phyloP scores from a whole-genome alignment of 768 basidiomycete genomes.

The Trametopsis cervina region DNA sequence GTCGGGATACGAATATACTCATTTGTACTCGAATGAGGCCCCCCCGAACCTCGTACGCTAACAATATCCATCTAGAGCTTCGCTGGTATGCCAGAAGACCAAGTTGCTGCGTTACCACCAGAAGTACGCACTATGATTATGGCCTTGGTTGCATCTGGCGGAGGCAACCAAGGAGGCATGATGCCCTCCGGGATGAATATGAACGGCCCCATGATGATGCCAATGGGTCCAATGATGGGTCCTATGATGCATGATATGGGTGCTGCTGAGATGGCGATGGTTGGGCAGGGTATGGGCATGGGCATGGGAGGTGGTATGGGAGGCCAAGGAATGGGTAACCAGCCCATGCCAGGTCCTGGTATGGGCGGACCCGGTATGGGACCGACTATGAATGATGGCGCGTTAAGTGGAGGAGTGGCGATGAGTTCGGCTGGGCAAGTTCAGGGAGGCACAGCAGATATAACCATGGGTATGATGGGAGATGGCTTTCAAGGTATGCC shows the following conservation, averaged over 20 bases:
- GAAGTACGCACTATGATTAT: conserved; percentile 86
- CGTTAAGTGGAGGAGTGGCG: conserved; percentile 14
- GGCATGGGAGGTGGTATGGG: conserved; percentile 16
- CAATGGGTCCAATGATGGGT: conserved; percentile 35
- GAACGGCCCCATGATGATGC: conserved; percentile 32
- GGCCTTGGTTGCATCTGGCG: conserved; percentile 73
- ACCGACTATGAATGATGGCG: conserved; percentile 16
- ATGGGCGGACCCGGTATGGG: conserved; percentile 20
- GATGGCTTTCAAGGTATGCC: conserved; percentile 33
- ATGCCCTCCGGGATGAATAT: conserved; percentile 25
- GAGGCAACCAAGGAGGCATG: conserved; percentile 35
- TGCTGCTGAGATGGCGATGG: conserved; percentile 47
- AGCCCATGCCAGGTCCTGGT: conserved; percentile 14
- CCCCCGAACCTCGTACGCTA: conserved; percentile 3
- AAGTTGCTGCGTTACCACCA: conserved; percentile 67
- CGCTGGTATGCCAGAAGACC: conserved; percentile 76
- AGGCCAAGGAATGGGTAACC: conserved; percentile 6
- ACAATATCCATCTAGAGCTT: conserved; percentile 49
- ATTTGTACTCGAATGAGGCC: not conserved
- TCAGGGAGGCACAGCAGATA: conserved; percentile 16
- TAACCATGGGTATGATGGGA: conserved; percentile 28
- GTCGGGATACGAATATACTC: not conserved
- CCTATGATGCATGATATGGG: conserved; percentile 57
- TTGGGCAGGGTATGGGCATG: conserved; percentile 26
- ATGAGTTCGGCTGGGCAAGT: conserved; percentile 16